phyloP scores from a whole-genome alignment of 73 alveolate species.

The Uronychia setigera region DNA sequence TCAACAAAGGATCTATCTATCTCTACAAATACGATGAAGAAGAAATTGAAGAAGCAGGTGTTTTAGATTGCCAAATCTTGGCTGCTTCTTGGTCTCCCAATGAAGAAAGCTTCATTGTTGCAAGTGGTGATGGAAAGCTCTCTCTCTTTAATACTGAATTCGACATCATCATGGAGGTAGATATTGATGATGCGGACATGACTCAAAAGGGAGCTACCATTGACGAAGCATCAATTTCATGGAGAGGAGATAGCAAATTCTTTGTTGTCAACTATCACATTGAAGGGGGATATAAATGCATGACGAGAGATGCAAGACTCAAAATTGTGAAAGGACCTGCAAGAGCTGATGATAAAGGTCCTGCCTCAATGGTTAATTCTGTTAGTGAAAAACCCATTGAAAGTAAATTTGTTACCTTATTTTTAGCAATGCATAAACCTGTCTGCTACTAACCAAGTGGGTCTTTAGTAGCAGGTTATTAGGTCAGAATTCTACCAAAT shows the following conservation, averaged over 20 bases:
- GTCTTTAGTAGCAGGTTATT: conserved; percentile 88
- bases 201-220: conserved; percentile 52
- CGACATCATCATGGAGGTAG: conserved; percentile 52
- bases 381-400: conserved; percentile 79
- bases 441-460: conserved; percentile 83
- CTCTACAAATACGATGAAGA: conserved; percentile 23
- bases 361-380: conserved; percentile 59
- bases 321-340: conserved; percentile 92
- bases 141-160: conserved; percentile 57
- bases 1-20: conserved; percentile 40
- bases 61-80: conserved; percentile 46
- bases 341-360: conserved; percentile 92
- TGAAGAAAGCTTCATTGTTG: conserved; percentile 61
- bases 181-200: conserved; percentile 80
- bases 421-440: conserved; percentile 69
- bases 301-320: conserved; percentile 85
- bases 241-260: conserved; percentile 86
- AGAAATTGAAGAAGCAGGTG: conserved; percentile 43
- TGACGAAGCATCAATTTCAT: conserved; percentile 76
- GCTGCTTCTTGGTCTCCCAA: conserved; percentile 75
- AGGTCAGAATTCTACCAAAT: conserved; percentile 29
- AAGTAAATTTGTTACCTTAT: conserved; percentile 57
- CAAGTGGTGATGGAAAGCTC: conserved; percentile 52
- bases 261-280: conserved; percentile 73
- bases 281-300: conserved; percentile 88